Conservation (phyloP, 129 eudicot species). For the Saussurea involucrata region DNA sequence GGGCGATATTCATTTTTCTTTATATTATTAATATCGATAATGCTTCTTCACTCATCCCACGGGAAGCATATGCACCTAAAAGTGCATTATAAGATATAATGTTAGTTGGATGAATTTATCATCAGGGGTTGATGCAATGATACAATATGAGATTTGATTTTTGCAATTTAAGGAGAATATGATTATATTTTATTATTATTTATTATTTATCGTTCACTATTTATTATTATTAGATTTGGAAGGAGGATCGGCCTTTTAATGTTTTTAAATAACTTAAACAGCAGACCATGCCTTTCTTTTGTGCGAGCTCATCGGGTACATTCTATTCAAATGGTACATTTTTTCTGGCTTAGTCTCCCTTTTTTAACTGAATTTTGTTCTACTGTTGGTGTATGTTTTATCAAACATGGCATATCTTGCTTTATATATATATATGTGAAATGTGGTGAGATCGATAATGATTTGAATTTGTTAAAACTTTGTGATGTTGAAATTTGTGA, state of each 20-base stretch:
- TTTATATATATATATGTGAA: too few species aligned
- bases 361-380: too few species aligned
- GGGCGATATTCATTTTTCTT: constrained; percentile 57
- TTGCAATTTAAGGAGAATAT: not conserved
- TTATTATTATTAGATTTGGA: constrained; percentile 16
- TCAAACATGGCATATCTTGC: too few species aligned
- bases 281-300: too few species aligned
- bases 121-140: not conserved
- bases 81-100: constrained; percentile 82
- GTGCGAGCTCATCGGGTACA: too few species aligned
- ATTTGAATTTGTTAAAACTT: too few species aligned
- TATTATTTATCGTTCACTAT: too few species aligned
- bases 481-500: too few species aligned
- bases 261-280: constrained; percentile 1
- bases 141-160: not conserved
- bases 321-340: too few species aligned
- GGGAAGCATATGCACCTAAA: constrained; percentile 82
- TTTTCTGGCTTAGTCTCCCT: too few species aligned
- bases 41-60: constrained; percentile 67
- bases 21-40: constrained; percentile 54
- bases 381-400: too few species aligned
- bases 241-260: not conserved
- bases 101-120: constrained; percentile 34
- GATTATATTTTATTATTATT: constrained; percentile 9
- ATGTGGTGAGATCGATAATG: too few species aligned